These are phyloP conservation scores for Ustilago tritici DNA, from an alignment of 1,284 basidiomycete species.

Conservation along the genomic window DNA sequence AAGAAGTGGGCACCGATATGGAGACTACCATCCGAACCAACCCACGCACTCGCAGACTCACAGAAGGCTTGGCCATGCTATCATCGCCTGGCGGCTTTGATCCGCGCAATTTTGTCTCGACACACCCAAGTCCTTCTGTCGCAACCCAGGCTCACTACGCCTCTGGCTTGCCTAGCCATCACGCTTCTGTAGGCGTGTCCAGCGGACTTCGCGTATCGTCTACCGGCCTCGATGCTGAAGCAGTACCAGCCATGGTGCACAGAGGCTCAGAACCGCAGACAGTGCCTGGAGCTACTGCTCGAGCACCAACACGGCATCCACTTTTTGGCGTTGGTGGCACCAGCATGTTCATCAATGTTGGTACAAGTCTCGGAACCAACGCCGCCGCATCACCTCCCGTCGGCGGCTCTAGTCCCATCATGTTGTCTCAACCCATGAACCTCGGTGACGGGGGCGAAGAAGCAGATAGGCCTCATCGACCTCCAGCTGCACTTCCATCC, in stretches of 20 bases:
- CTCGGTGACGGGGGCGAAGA: constrained; percentile 22
- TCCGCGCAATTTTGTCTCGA: constrained; percentile 48
- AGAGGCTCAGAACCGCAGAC: constrained; percentile 42
- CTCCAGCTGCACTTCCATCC: constrained; percentile 59
- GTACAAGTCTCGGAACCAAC: constrained; percentile 42
- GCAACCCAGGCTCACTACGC: constrained; percentile 54
- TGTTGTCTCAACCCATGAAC: constrained; percentile 40
- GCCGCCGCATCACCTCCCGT: constrained; percentile 41
- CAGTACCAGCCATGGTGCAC: constrained; percentile 9
- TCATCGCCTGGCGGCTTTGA: constrained; percentile 46
- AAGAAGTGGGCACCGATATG: constrained; percentile 25
- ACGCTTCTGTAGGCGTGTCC: constrained; percentile 29
- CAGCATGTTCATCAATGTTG: constrained; percentile 42
- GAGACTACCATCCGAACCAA: constrained; percentile 42
- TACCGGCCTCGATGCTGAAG: constrained; percentile 11
- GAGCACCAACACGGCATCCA: constrained; percentile 38
- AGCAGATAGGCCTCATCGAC: constrained; percentile 12
- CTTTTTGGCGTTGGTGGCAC: constrained; percentile 40
- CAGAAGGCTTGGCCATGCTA: constrained; percentile 32
- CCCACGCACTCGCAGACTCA: constrained; percentile 36
- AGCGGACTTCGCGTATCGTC: constrained; percentile 45
- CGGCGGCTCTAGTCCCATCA: constrained; percentile 39
- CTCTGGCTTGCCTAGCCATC: constrained; percentile 46
- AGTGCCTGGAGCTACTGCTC: constrained; percentile 25
- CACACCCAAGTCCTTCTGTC: constrained; percentile 53